These are phyloP conservation scores for Starmerella gropengiesseri DNA, from an alignment of 805 yeast genomes.

Conservation along the genomic window DNA sequence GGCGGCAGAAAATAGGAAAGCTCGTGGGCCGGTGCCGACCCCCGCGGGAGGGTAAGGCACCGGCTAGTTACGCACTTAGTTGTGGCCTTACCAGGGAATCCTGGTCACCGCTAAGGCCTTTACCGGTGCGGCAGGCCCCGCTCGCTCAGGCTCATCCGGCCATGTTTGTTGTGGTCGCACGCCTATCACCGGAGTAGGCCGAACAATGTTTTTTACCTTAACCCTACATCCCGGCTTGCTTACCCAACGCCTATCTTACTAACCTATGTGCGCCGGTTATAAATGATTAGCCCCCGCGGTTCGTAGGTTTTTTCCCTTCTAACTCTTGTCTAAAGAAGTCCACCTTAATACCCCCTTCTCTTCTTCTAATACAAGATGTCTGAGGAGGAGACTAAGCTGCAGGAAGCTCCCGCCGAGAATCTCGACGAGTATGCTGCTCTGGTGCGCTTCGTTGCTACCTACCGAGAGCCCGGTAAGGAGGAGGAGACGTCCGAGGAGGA, in stretches of 20 bases:
- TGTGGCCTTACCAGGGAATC: no score
- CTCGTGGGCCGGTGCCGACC: no score
- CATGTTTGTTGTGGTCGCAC: constrained; percentile 18
- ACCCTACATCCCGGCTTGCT: constrained; percentile 12
- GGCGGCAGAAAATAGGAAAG: no score
- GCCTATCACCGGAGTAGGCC: constrained; percentile 17
- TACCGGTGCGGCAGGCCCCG: no score
- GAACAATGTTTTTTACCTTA: constrained; percentile 20
- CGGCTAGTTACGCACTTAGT: no score
- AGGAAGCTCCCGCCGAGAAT: constrained; percentile 34
- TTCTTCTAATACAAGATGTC: constrained; percentile 26
- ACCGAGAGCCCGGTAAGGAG: constrained; percentile 33
- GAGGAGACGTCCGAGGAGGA: constrained; percentile 42
- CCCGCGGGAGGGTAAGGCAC: no score
- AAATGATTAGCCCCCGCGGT: constrained; percentile 8
- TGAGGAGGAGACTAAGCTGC: constrained; percentile 24
- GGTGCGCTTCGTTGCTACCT: constrained; percentile 30
- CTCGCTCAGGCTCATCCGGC: no score
- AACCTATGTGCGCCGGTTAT: constrained; percentile 15
- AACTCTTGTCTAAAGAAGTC: constrained; percentile 19
- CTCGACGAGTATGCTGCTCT: constrained; percentile 32
- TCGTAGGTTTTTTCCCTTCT: constrained; percentile 10
- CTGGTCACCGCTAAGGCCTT: no score
- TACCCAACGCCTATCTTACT: constrained; percentile 10
- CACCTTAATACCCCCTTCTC: constrained; percentile 19